phyloP scores from a whole-genome alignment of 345 rosid species.

The Hibiscus syriacus region DNA sequence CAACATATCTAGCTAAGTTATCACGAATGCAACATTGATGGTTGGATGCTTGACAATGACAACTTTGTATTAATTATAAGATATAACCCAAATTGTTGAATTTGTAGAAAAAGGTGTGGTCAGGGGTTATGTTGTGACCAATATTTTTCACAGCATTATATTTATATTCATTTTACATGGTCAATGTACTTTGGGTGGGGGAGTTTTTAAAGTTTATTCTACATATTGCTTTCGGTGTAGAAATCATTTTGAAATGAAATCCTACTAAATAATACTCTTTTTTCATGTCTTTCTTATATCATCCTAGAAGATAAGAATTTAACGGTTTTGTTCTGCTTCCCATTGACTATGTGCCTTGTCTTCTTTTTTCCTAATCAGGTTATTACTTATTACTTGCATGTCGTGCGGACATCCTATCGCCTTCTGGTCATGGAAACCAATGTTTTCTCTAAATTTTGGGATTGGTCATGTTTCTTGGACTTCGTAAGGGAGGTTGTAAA shows the following conservation, averaged over 20 bases:
- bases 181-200: neutral
- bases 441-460: conserved; percentile 67
- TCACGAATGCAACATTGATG: neutral
- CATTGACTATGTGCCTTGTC: neutral
- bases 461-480: conserved; percentile 84
- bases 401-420: conserved; percentile 58
- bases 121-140: neutral
- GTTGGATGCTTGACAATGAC: neutral
- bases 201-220: neutral
- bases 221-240: neutral
- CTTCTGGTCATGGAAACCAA: conserved; percentile 50
- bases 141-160: neutral
- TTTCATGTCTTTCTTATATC: neutral
- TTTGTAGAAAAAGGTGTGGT: neutral
- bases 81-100: neutral
- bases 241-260: neutral
- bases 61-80: neutral
- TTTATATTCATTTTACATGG: neutral
- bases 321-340: neutral
- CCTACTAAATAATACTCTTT: neutral
- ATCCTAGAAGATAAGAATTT: neutral
- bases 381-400: conserved; percentile 28
- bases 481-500: conserved; percentile 29
- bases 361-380: conserved; percentile 29
- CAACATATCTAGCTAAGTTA: neutral